Conservation (phyloP, 495 filamentous ascomycete species). For the Haplographium delicatum region DNA sequence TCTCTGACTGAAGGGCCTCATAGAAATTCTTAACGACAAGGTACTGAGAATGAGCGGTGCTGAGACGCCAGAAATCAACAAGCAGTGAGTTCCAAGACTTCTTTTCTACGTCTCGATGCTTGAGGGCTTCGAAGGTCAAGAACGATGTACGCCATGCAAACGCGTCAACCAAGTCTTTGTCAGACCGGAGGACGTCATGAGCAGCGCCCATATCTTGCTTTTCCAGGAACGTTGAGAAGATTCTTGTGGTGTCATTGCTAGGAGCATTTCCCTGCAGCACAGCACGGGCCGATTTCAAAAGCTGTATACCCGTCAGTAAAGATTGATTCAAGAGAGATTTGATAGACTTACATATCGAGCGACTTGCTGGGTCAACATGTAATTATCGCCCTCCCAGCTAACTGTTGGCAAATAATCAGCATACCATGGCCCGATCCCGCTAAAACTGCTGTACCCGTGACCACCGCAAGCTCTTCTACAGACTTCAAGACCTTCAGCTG, state of each 20-base stretch:
- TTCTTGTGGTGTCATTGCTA: slow-evolving; percentile 30
- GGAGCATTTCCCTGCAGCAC: slow-evolving; percentile 47
- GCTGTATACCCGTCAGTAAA: slow-evolving; percentile 8
- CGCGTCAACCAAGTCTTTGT: slow-evolving; percentile 58
- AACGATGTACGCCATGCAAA: slow-evolving; percentile 68
- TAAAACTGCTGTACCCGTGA: slow-evolving; percentile 66
- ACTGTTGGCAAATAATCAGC: slow-evolving; percentile 64
- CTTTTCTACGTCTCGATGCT: slow-evolving; percentile 65
- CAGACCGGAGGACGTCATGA: slow-evolving; percentile 58
- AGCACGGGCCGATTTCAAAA: slow-evolving; percentile 47
- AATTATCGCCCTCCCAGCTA: slow-evolving; percentile 69
- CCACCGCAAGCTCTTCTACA: slow-evolving; percentile 69
- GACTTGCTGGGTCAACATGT: slow-evolving; percentile 76
- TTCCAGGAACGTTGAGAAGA: slow-evolving; percentile 53
- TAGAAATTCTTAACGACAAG: slow-evolving; percentile 68
- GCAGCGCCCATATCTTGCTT: slow-evolving; percentile 61
- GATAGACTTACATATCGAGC: slow-evolving; percentile 47
- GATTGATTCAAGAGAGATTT: neutral
- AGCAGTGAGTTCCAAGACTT: slow-evolving; percentile 65
- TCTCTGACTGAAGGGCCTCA: slow-evolving; percentile 51
- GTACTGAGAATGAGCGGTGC: slow-evolving; percentile 64
- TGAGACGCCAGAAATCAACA: slow-evolving; percentile 68
- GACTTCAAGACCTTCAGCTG: slow-evolving; percentile 63
- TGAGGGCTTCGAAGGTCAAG: slow-evolving; percentile 65
- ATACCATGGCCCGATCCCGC: slow-evolving; percentile 59